These are phyloP conservation scores for Agrocybe praecox DNA, from an alignment of 768 basidiomycete species.

Conservation along the genomic window DNA sequence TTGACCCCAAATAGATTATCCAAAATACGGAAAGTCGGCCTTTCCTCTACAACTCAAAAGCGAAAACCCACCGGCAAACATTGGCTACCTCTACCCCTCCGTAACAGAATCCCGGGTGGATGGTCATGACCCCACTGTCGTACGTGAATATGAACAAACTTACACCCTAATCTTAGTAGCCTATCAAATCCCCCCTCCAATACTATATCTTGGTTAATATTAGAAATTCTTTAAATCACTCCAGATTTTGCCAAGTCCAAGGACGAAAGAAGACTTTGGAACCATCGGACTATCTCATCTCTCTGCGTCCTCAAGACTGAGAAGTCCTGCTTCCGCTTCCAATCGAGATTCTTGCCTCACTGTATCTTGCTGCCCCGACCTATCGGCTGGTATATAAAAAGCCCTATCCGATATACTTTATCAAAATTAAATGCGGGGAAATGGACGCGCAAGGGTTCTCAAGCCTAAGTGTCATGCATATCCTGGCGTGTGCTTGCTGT, in stretches of 20 bases:
- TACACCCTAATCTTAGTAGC: constrained; percentile 12
- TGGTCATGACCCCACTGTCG: constrained; percentile 33
- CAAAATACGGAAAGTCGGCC: constrained; percentile 49
- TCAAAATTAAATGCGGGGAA: no score
- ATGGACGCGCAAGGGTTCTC: no score
- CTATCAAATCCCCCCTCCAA: constrained; percentile 3
- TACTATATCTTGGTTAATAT: constrained; percentile 10
- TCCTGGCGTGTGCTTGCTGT: neutral
- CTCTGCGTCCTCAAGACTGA: neutral
- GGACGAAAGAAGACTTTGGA: no score
- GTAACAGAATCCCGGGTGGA: constrained; percentile 39
- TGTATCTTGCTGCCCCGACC: no score
- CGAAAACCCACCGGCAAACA: constrained; percentile 25
- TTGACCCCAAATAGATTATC: constrained; percentile 32
- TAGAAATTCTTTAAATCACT: neutral
- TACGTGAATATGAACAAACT: constrained; percentile 1
- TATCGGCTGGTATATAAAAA: no score
- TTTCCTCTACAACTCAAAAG: constrained; percentile 34
- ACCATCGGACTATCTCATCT: neutral
- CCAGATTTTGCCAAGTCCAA: no score
- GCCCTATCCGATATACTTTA: no score
- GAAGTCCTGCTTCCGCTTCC: no score
- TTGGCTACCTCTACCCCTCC: constrained; percentile 53
- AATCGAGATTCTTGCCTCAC: no score
- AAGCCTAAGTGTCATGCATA: neutral